These are phyloP conservation scores for Magnaporthales sp. DNA, from an alignment of 2,329 filamentous ascomycete species.

Conservation along the genomic window DNA sequence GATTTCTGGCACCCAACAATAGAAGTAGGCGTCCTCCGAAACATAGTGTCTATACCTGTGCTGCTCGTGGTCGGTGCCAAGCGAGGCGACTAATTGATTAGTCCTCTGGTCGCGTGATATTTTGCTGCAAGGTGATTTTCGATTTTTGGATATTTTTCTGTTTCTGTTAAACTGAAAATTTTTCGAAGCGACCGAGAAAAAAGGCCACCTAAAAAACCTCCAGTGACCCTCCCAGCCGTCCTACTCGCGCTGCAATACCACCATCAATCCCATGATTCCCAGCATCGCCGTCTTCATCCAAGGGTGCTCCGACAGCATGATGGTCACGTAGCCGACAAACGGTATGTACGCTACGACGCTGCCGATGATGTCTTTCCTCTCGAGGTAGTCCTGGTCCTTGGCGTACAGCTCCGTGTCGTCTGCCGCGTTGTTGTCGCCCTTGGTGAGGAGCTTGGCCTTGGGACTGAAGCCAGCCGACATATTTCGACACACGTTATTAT, in stretches of 20 bases:
- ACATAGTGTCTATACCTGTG: background rate
- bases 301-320: constrained; percentile 87
- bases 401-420: constrained; percentile 87
- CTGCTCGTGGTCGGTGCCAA: background rate
- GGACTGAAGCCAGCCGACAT: constrained; percentile 24
- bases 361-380: constrained; percentile 83
- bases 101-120: background rate
- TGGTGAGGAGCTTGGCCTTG: constrained; percentile 73
- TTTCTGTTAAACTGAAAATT: background rate
- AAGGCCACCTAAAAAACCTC: background rate
- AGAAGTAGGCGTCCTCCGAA: background rate
- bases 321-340: constrained; percentile 94
- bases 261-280: constrained; percentile 88
- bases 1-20: background rate
- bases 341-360: constrained; percentile 85
- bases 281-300: constrained; percentile 96
- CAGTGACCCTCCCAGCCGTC: background rate
- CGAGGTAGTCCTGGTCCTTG: constrained; percentile 75
- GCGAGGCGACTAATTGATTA: background rate
- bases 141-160: background rate
- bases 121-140: background rate
- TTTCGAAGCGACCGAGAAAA: background rate
- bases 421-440: constrained; percentile 91
- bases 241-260: constrained; percentile 83
- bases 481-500: too few relatives aligned